phyloP scores from a whole-genome alignment of 78 protist genomes.

The Dictyostelium firmibasis region DNA sequence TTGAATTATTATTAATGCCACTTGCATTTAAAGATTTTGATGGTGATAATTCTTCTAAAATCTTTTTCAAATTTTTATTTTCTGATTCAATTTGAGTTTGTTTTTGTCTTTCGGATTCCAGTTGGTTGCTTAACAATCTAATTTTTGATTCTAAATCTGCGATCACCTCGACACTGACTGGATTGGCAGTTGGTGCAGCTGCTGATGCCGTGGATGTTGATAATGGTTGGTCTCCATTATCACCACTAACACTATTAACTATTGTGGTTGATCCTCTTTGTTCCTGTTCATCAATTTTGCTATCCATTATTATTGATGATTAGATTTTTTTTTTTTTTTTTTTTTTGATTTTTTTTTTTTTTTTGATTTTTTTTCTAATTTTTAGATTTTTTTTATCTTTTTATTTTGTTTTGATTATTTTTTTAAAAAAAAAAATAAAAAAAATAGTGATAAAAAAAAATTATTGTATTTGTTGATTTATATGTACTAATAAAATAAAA shows the following conservation, averaged over 20 bases:
- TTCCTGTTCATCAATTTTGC: background rate
- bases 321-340: background rate
- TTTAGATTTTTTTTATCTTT: background rate
- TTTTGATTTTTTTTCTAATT: background rate
- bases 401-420: background rate
- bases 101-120: conserved; percentile 28
- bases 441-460: background rate
- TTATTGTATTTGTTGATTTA: background rate
- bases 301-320: background rate
- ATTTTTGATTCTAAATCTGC: conserved; percentile 34
- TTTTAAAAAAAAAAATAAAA: no score
- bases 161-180: background rate
- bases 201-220: background rate
- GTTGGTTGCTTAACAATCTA: background rate
- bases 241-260: background rate
- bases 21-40: background rate
- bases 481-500: background rate
- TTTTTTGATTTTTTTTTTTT: background rate
- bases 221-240: background rate
- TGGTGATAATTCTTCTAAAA: conserved; percentile 16
- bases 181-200: background rate
- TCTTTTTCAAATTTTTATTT: conserved; percentile 29
- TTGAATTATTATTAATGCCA: background rate
- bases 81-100: conserved; percentile 22
- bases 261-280: background rate